These are phyloP conservation scores for Colletotrichum costaricense DNA, from an alignment of 2,329 filamentous ascomycete species.

Conservation along the genomic window DNA sequence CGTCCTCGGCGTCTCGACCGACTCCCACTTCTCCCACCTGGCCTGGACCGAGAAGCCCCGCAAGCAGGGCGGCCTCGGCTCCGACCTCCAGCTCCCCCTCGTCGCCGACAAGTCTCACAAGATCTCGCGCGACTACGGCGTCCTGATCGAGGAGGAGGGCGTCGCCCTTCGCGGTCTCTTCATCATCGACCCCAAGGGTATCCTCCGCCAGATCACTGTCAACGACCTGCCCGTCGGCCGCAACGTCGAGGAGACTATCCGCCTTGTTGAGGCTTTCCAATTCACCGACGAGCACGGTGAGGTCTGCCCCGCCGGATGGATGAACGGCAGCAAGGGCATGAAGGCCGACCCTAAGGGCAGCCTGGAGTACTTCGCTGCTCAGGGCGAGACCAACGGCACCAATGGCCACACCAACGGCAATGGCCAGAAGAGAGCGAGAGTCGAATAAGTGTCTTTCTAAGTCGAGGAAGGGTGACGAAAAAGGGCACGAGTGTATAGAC, in stretches of 20 bases:
- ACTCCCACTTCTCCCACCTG: constrained; percentile 67
- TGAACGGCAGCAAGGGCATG: constrained; percentile 58
- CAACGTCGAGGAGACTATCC: constrained; percentile 72
- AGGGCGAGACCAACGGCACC: constrained; percentile 45
- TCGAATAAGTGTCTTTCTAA: constrained; percentile 1
- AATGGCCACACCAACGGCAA: constrained; percentile 37
- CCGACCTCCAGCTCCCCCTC: constrained; percentile 69
- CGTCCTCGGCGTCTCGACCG: constrained; percentile 71
- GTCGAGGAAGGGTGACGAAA: too few relatives aligned
- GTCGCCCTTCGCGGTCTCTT: constrained; percentile 73
- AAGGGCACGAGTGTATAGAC: not conserved
- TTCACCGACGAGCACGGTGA: constrained; percentile 88
- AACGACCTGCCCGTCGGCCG: constrained; percentile 75
- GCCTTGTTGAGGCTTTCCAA: constrained; percentile 79
- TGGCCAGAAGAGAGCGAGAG: constrained; percentile 21
- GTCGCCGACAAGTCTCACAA: constrained; percentile 71
- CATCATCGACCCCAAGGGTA: constrained; percentile 73
- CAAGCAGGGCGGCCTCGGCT: constrained; percentile 71
- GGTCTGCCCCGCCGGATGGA: constrained; percentile 69
- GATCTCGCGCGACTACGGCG: constrained; percentile 71
- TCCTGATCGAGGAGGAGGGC: constrained; percentile 72
- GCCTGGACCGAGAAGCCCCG: constrained; percentile 69
- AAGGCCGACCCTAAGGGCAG: constrained; percentile 64
- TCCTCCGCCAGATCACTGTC: constrained; percentile 71
- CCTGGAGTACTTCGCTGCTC: constrained; percentile 57